These are phyloP conservation scores for Tillandsia fasciculata DNA, from an alignment of 176 grass and related monocot species.

Conservation along the genomic window DNA sequence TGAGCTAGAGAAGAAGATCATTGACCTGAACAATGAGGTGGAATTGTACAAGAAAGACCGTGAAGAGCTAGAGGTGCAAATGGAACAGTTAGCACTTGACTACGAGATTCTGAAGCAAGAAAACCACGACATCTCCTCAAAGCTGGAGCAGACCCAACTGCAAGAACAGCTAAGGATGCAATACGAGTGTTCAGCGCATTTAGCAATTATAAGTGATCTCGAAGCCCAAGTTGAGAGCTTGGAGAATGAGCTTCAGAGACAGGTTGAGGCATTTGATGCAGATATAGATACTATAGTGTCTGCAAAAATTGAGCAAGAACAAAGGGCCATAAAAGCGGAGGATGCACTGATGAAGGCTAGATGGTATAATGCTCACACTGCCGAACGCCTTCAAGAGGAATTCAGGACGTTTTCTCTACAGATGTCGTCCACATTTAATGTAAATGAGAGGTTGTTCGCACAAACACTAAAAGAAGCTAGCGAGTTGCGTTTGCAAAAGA, in stretches of 20 bases:
- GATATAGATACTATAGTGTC: slow-evolving; percentile 51
- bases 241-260: slow-evolving; percentile 65
- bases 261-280: slow-evolving; percentile 57
- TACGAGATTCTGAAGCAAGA: slow-evolving; percentile 98
- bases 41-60: slow-evolving; percentile 84
- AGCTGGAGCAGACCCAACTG: slow-evolving; percentile 80
- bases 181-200: slow-evolving; percentile 89
- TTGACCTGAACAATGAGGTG: slow-evolving; percentile 61
- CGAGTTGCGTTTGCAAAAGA: slow-evolving; percentile 62
- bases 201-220: slow-evolving; percentile 75
- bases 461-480: slow-evolving; percentile 63
- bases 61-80: slow-evolving; percentile 91
- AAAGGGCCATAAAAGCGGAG: slow-evolving; percentile 70
- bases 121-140: slow-evolving; percentile 82
- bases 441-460: slow-evolving; percentile 53
- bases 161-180: slow-evolving; percentile 82
- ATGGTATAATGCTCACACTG: slow-evolving; percentile 54
- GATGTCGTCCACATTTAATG: slow-evolving; percentile 62
- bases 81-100: slow-evolving; percentile 95
- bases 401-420: slow-evolving; percentile 65
- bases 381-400: slow-evolving; percentile 64
- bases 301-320: slow-evolving; percentile 71
- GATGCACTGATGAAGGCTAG: slow-evolving; percentile 60
- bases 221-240: slow-evolving; percentile 65
- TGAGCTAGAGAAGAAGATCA: slow-evolving; percentile 63